Conservation (phyloP, 2,329 filamentous ascomycete species). For the Alternaria sp. region DNA sequence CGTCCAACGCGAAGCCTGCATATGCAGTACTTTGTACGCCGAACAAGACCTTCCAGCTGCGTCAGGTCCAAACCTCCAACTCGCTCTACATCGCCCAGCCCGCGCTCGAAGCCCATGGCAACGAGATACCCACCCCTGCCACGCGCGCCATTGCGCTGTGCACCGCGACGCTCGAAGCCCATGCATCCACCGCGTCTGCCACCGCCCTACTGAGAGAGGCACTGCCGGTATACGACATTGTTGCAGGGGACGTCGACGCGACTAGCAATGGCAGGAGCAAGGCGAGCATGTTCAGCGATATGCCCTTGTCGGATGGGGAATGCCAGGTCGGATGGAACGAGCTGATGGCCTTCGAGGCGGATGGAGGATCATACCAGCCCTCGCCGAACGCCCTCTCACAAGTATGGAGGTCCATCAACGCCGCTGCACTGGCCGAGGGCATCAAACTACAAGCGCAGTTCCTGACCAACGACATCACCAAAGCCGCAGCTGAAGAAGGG, state of each 20-base stretch:
- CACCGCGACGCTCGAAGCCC: conserved; percentile 53
- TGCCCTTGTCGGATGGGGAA: conserved; percentile 60
- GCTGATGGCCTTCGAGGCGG: conserved; percentile 60
- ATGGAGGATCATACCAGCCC: conserved; percentile 52
- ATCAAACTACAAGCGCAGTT: conserved; percentile 50
- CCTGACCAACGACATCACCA: conserved; percentile 40
- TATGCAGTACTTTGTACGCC: conserved; percentile 66
- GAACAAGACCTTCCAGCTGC: conserved; percentile 63
- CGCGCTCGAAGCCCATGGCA: conserved; percentile 45
- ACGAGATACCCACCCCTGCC: conserved; percentile 40
- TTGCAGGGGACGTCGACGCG: conserved; percentile 35
- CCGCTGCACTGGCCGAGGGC: conserved; percentile 50
- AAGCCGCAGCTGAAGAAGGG: conserved; percentile 44
- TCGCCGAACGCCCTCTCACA: conserved; percentile 55
- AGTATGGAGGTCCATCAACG: conserved; percentile 57
- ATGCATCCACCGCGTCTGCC: conserved; percentile 44
- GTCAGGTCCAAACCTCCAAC: conserved; percentile 71
- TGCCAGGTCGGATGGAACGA: conserved; percentile 59
- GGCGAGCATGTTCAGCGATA: conserved; percentile 53
- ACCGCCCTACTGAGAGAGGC: conserved; percentile 43
- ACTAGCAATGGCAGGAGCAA: conserved; percentile 43
- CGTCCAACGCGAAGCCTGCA: conserved; percentile 42
- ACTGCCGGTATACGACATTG: conserved; percentile 49
- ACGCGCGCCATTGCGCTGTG: conserved; percentile 54
- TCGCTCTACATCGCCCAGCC: conserved; percentile 63